phyloP scores from a whole-genome alignment of 202 grass and related monocot species.

The Panicum hallii region DNA sequence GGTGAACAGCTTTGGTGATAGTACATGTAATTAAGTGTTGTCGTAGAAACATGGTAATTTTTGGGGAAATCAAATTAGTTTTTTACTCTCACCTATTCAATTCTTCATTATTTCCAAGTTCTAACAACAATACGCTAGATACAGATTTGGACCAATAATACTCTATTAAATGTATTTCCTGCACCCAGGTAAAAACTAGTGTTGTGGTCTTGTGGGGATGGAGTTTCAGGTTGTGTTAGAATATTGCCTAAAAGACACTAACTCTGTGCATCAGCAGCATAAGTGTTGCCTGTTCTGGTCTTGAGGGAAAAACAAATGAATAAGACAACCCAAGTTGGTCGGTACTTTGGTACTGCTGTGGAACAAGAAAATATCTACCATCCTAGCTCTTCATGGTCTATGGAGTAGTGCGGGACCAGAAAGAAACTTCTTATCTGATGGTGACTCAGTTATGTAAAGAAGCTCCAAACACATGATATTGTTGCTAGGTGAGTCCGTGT shows the following conservation, averaged over 20 bases:
- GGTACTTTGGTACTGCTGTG: conserved; percentile 13
- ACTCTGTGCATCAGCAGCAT: conserved; percentile 23
- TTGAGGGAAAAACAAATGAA: conserved; percentile 36
- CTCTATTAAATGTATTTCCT: conserved; percentile 27
- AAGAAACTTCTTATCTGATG: conserved; percentile 40
- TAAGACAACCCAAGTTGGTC: conserved; percentile 44
- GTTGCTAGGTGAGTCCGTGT: conserved; percentile 19
- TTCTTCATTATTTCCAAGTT: conserved; percentile 21
- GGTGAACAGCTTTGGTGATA: conserved; percentile 10
- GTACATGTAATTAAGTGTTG: conserved; percentile 17
- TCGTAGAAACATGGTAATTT: not conserved
- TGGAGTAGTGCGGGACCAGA: conserved; percentile 14
- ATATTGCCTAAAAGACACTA: conserved; percentile 26
- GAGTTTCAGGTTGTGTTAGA: conserved; percentile 17
- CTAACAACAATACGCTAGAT: not conserved
- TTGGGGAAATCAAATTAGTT: not conserved
- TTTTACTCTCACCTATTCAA: not conserved
- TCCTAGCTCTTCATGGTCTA: conserved; percentile 36
- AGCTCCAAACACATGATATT: conserved; percentile 17
- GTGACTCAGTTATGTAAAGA: conserved; percentile 35
- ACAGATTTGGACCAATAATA: conserved; percentile 16
- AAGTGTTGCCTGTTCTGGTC: conserved; percentile 25
- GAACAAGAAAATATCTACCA: conserved; percentile 43
- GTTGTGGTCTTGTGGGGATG: not conserved
- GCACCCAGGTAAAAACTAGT: not conserved